Evolutionary conservation across 192 early-diverging fungal species (phyloP).

Genomic region (Allomyces macrogynus): DNA sequence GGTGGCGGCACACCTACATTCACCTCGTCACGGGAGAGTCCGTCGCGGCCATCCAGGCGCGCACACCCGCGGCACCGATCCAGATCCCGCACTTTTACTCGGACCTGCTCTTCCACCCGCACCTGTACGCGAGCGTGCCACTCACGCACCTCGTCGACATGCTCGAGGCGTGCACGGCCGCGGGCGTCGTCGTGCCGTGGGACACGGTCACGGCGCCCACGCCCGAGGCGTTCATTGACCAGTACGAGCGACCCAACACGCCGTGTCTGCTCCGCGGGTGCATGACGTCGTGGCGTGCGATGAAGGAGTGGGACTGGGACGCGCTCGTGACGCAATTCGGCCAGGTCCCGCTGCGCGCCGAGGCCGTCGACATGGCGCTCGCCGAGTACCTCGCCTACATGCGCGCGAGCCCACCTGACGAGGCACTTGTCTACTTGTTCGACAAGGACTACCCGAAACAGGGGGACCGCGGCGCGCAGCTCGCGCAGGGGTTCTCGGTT

Average conservation of each 20-base stretch:
- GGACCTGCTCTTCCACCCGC: conserved; percentile 39
- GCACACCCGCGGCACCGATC: conserved; percentile 5
- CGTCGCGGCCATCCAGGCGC: conserved; percentile 6
- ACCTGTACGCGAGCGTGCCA: conserved; percentile 23
- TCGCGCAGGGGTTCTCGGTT: conserved; percentile 30
- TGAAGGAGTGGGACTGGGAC: conserved; percentile 30
- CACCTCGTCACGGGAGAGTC: background rate
- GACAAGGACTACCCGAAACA: conserved; percentile 30
- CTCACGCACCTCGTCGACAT: conserved; percentile 14
- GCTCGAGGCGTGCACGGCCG: conserved; percentile 14
- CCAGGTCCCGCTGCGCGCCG: conserved; percentile 29
- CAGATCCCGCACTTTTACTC: conserved; percentile 29
- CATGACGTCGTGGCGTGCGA: conserved; percentile 35
- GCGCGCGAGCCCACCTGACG: conserved; percentile 18
- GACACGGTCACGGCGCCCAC: conserved; percentile 11
- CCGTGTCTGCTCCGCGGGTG: conserved; percentile 46
- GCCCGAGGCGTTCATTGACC: conserved; percentile 17
- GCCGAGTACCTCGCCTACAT: conserved; percentile 31
- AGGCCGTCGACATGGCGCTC: conserved; percentile 37
- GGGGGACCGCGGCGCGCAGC: conserved; percentile 16
- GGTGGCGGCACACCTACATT: background rate
- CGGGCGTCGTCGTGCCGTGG: conserved; percentile 26
- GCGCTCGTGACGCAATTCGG: conserved; percentile 21
- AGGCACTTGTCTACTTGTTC: conserved; percentile 46
- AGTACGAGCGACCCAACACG: conserved; percentile 28